Evolutionary conservation across 1,139 yeast genomes (phyloP), one percentile per base, ranked within the genome.

Genomic region (Candida tetrigidarum): DNA sequence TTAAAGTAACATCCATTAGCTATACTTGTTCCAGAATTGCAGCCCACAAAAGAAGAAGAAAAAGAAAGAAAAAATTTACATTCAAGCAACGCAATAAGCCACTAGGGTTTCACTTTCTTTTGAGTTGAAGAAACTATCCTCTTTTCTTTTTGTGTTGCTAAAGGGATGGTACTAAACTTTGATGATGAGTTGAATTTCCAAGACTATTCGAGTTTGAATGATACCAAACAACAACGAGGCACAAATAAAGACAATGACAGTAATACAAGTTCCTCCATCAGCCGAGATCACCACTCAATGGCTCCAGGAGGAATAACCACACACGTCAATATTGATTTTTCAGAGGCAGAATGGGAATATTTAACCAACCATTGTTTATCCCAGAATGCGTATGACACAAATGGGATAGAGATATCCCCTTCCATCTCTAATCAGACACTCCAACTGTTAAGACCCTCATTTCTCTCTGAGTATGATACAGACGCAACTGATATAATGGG

Each of bases 391-490:
- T 34, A 25, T 32, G 32, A 41, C 23, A 22, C 28, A 8, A 44
- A 40, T 37, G 46, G 36, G 15, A 27, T 42, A 12, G 52, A 50
- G 2, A 42, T 49, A 25, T 47, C 51, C 4, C 50, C 54, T 3
- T 44, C 50, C 2, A 41, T 50, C 19, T 51, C 55, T n/a, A 50
- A 40, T 32, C 51, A 51, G 23, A 45, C 53, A 2, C 37, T 46
- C 8, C 52, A 51, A 30, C 52, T 49, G 53, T 30, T 50, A 28
- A 27, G 46, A 35, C 48, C 47, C 16, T 43, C 52, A 8, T 50
- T 51, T 37, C 41, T 51, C 12, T 39, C 50, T 2, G 55, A 50
- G 29, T 51, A 50, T 46, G 54, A 50, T 10, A 50, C 55, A 9
- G 51, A 50, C 30, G 44, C 46, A 5, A 51, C 55, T 8, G 55